These are phyloP conservation scores for Colletotrichum chlorophyti DNA, from an alignment of 2,329 filamentous ascomycete genomes.

Conservation along the genomic window DNA sequence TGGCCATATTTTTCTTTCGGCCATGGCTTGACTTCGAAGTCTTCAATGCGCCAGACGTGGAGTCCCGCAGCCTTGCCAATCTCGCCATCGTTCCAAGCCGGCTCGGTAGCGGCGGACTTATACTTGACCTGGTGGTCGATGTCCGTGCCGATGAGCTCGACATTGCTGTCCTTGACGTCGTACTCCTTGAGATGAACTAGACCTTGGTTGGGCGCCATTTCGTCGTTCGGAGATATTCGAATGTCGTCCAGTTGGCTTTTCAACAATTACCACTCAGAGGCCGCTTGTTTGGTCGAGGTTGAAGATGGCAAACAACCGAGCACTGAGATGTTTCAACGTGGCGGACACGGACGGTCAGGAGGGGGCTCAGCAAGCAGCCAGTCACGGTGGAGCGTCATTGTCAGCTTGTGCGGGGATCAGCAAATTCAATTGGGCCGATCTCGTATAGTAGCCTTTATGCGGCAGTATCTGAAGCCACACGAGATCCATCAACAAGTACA, in stretches of 20 bases:
- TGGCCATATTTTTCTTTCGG: slow-evolving; percentile 62
- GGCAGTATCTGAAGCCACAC: slow-evolving; percentile 21
- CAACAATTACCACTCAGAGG: no score
- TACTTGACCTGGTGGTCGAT: slow-evolving; percentile 74
- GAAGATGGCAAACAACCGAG: background rate
- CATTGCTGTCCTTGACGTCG: slow-evolving; percentile 72
- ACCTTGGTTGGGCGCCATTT: slow-evolving; percentile 67
- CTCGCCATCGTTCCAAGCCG: slow-evolving; percentile 68
- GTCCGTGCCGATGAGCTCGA: slow-evolving; percentile 68
- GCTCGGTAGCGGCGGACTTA: slow-evolving; percentile 69
- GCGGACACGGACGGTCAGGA: slow-evolving; percentile 8
- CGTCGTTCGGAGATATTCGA: slow-evolving; percentile 20
- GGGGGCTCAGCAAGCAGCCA: slow-evolving; percentile 19
- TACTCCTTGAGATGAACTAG: slow-evolving; percentile 69
- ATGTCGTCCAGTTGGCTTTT: no score
- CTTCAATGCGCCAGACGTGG: slow-evolving; percentile 70
- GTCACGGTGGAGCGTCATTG: slow-evolving; percentile 19
- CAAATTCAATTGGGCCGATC: slow-evolving; percentile 19
- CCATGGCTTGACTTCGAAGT: slow-evolving; percentile 70
- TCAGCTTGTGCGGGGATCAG: slow-evolving; percentile 26
- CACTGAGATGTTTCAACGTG: slow-evolving; percentile 19
- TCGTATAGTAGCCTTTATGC: slow-evolving; percentile 5
- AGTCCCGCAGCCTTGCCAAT: slow-evolving; percentile 62
- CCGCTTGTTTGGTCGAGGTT: background rate
- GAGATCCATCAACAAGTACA: slow-evolving; percentile 21